Evolutionary conservation across 1,284 basidiomycete genomes (phyloP).

Genomic region (Rhodotorula mucilaginosa): DNA sequence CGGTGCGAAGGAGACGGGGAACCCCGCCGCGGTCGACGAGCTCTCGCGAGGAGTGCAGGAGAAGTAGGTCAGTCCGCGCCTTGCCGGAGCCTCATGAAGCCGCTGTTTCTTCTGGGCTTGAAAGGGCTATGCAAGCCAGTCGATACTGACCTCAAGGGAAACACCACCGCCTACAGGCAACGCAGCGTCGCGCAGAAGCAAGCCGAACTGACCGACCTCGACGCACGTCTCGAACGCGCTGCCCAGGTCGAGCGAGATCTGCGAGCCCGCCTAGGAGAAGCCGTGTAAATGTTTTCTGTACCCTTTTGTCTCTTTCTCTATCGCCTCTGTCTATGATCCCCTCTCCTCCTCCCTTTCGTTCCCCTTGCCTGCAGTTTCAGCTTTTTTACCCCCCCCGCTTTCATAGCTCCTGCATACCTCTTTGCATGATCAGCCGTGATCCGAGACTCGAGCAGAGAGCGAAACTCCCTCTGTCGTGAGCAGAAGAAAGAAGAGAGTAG

Average conservation of each 20-base stretch:
- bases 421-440: too few species aligned
- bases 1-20: too few species aligned
- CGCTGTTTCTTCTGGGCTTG: background rate
- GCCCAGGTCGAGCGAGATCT: slow-evolving; percentile 10
- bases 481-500: too few species aligned
- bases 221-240: slow-evolving; percentile 5
- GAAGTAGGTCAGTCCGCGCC: slow-evolving; percentile 4
- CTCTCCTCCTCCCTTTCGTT: background rate
- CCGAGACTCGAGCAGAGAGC: too few species aligned
- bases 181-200: slow-evolving; percentile 2
- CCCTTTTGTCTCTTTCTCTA: background rate
- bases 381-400: too few species aligned
- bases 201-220: slow-evolving; percentile 16
- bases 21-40: background rate
- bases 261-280: slow-evolving; percentile 11
- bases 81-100: background rate
- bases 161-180: background rate
- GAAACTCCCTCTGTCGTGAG: too few species aligned
- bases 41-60: slow-evolving; percentile 3
- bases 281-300: background rate
- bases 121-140: too few species aligned
- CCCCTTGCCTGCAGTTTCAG: background rate
- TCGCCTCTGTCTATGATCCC: background rate
- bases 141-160: too few species aligned
- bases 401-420: too few species aligned